A percentile compares a stretch with the other conserved stretches of the same genome.
phyloP scores from a whole-genome alignment of 2,329 filamentous ascomycete genomes.

The Microascus cirrosus region DNA sequence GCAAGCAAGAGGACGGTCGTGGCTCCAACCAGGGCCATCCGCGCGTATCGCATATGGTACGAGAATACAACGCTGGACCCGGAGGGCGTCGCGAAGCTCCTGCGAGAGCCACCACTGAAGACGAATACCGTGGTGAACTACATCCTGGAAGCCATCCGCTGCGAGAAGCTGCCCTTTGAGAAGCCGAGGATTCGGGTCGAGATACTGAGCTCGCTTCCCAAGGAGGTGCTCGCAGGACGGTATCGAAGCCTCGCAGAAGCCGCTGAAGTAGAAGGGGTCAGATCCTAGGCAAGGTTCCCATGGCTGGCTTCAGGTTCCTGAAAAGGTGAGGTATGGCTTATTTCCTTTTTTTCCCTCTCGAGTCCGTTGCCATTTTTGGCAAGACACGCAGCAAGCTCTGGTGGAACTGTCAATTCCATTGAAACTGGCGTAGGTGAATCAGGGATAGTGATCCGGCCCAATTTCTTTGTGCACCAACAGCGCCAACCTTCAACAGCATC shows the following conservation, averaged over 20 bases:
- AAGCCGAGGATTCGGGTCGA: slow-evolving; percentile 30
- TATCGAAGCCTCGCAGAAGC: neutral
- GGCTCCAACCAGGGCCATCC: slow-evolving; percentile 24
- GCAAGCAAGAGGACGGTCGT: slow-evolving; percentile 13
- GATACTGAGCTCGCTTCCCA: slow-evolving; percentile 20
- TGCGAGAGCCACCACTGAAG: slow-evolving; percentile 51
- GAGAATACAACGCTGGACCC: slow-evolving; percentile 35
- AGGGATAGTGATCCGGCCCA: neutral
- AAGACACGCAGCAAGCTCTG: neutral
- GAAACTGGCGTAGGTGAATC: neutral
- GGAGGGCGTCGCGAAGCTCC: slow-evolving; percentile 35
- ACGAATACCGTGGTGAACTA: slow-evolving; percentile 44
- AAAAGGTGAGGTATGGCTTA: neutral
- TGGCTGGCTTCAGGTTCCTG: neutral
- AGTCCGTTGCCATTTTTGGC: neutral
- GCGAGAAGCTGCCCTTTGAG: slow-evolving; percentile 39
- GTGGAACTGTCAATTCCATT: neutral
- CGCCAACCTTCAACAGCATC: neutral
- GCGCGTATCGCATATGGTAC: slow-evolving; percentile 57
- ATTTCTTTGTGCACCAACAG: neutral
- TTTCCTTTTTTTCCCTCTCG: neutral
- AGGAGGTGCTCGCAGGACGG: neutral
- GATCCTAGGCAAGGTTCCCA: neutral
- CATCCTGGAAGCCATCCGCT: slow-evolving; percentile 42
- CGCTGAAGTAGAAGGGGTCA: neutral